These are phyloP conservation scores for Pezicula carpinea DNA, from an alignment of 2,329 filamentous ascomycete genomes.

Conservation along the genomic window DNA sequence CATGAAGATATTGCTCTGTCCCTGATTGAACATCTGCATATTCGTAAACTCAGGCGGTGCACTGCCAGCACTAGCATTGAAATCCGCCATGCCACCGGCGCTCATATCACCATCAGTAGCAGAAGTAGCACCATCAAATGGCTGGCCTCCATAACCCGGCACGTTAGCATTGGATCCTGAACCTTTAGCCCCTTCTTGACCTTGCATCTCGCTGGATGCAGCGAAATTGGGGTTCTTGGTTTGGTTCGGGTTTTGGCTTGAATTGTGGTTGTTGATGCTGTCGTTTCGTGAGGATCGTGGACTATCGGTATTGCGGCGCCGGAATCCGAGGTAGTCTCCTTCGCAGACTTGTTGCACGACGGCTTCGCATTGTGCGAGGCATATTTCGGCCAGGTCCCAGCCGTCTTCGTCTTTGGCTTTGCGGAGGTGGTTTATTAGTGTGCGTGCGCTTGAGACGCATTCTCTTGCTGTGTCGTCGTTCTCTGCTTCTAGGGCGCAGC, in stretches of 20 bases:
- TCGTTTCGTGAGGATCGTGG: neutral
- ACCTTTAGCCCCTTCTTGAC: neutral
- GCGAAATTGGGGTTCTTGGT: neutral
- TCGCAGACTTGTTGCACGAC: slow-evolving; percentile 3
- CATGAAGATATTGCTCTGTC: neutral
- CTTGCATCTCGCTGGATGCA: neutral
- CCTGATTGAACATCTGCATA: neutral
- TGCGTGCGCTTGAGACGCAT: neutral
- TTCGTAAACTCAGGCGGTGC: neutral
- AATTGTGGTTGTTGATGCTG: no score
- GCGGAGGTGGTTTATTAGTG: slow-evolving; percentile 3
- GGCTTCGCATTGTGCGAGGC: slow-evolving; percentile 29
- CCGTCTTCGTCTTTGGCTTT: slow-evolving; percentile 17
- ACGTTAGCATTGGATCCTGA: neutral
- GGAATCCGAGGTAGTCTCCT: slow-evolving; percentile 3
- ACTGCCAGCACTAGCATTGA: neutral
- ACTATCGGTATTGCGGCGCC: slow-evolving; percentile 1
- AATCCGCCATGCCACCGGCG: neutral
- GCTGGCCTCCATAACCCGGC: neutral
- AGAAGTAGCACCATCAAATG: neutral
- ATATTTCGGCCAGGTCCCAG: slow-evolving; percentile 9
- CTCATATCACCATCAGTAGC: no score
- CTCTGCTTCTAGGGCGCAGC: slow-evolving; percentile 2
- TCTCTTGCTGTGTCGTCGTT: slow-evolving; percentile 3
- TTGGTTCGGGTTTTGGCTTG: no score